Base-by-base conservation (phyloP, 208 protist genomes). In the Trypanosomatidae sp. region DNA sequence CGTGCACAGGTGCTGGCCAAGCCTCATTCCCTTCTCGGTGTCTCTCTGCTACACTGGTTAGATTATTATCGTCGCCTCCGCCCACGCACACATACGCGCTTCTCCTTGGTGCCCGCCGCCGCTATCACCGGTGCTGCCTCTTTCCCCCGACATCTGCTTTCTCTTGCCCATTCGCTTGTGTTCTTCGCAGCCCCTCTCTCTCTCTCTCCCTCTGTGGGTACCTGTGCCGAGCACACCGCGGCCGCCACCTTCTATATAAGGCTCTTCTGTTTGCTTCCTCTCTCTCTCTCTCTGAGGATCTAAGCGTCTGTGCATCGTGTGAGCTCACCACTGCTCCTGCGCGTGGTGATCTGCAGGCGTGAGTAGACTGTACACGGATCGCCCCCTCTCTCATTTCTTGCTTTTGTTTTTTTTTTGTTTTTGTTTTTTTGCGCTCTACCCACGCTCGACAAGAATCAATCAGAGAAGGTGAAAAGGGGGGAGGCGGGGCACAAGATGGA, bases 21-120 rank as follows among this genome's bases (percentile, higher is more conserved):
- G 50, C 2, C 50, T 1, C 22, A 17, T 55, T 55, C n/a, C 50
- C 50, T 55, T 22, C 25, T 9, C 6, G 0, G n/a, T 55, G 17
- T n/a, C 22, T 22, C 50, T 25, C 50, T 55, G 22, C 5, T 55
- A 22, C 8, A 39, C 36, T 39, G 36, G 36, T 39, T 39, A 39
- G 36, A 39, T 39, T 33, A 50, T 71, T 25, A 17, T 74, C 28
- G 9, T 75, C 64, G 15, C 36, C 46, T 19, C 74, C 22, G 3
- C 36, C 0, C 36, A 39, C 36, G 36, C 36, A 39, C 36, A 39
- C 36, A 39, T 39, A 39, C 3, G 13, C 30, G 55, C 22, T 46
- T 79, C 55, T 59, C 36, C 36, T 39, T 39, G 36, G 36, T 39
- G 22, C n/a, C 22, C 25, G 5, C 39, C 19, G 13, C 39, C 17